Evolutionary conservation across 192 early-diverging fungal genomes (phyloP).

Genomic region (Helicostylum pulchrum): DNA sequence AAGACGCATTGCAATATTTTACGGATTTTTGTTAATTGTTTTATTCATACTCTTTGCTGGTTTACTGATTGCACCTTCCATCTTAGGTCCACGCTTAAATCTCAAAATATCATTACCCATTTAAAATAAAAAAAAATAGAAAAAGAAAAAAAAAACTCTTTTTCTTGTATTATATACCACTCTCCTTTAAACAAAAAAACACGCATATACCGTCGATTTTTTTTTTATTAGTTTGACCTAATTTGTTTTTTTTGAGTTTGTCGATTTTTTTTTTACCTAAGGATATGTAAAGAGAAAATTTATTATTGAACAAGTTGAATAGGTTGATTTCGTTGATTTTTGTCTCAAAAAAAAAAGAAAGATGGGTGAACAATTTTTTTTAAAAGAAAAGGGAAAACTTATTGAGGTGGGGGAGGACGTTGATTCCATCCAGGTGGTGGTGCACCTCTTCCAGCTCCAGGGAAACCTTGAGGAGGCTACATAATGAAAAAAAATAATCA

Average conservation of each 20-base stretch:
- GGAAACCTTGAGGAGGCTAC: slow-evolving; percentile 37
- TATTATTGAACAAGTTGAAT: too few relatives aligned
- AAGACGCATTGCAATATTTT: slow-evolving; percentile 57
- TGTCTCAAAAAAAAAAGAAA: too few relatives aligned
- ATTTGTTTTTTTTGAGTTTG: too few relatives aligned
- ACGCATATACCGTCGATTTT: too few relatives aligned
- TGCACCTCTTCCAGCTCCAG: slow-evolving; percentile 33
- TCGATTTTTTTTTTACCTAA: too few relatives aligned
- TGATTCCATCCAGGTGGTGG: slow-evolving; percentile 39
- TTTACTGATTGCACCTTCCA: slow-evolving; percentile 59
- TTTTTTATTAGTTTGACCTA: too few relatives aligned
- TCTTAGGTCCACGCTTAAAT: slow-evolving; percentile 30
- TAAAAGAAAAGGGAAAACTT: neutral
- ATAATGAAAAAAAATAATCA: neutral
- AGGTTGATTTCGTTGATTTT: too few relatives aligned
- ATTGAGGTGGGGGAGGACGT: slow-evolving; percentile 29
- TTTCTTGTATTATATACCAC: too few relatives aligned
- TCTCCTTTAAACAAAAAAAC: too few relatives aligned
- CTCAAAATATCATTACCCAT: slow-evolving; percentile 19
- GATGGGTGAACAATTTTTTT: too few relatives aligned
- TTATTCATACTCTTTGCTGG: slow-evolving; percentile 58
- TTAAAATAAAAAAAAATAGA: neutral
- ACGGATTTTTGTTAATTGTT: slow-evolving; percentile 60
- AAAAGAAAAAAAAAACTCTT: too few relatives aligned
- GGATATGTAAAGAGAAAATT: too few relatives aligned